These are phyloP conservation scores for Russula ochroleuca DNA, from an alignment of 768 basidiomycete genomes.

Conservation along the genomic window DNA sequence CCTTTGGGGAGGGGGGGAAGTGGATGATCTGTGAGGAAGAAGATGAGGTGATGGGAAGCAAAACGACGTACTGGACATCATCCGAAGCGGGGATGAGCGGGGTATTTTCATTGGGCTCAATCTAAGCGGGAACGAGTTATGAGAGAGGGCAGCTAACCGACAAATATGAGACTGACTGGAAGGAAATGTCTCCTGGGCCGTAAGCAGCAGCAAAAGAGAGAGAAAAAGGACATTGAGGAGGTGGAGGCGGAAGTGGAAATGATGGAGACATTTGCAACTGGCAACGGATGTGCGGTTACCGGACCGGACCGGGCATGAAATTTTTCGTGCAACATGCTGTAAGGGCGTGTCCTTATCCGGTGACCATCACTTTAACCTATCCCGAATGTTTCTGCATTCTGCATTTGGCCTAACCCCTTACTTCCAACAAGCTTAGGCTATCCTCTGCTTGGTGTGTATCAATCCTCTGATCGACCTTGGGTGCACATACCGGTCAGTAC, in stretches of 20 bases:
- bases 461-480: not conserved
- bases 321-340: not conserved
- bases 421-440: not conserved
- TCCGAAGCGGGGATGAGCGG: slow-evolving; percentile 34
- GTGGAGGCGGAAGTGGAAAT: not conserved
- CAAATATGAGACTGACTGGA: slow-evolving; percentile 2
- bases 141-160: too few species aligned
- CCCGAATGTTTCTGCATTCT: not conserved
- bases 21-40: not conserved
- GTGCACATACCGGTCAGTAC: not conserved
- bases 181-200: slow-evolving; percentile 17
- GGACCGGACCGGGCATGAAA: not conserved
- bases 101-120: slow-evolving; percentile 34
- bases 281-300: not conserved
- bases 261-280: not conserved
- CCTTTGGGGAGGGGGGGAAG: not conserved
- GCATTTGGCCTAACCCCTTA: not conserved
- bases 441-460: slow-evolving; percentile 3
- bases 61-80: slow-evolving; percentile 31
- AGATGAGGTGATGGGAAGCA: not conserved
- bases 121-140: slow-evolving; percentile 10
- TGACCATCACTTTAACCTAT: not conserved
- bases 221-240: slow-evolving; percentile 29
- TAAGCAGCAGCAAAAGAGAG: slow-evolving; percentile 30
- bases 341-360: slow-evolving; percentile 11